Conservation (phyloP, 306 rosid species). For the Citrullus colocynthis region DNA sequence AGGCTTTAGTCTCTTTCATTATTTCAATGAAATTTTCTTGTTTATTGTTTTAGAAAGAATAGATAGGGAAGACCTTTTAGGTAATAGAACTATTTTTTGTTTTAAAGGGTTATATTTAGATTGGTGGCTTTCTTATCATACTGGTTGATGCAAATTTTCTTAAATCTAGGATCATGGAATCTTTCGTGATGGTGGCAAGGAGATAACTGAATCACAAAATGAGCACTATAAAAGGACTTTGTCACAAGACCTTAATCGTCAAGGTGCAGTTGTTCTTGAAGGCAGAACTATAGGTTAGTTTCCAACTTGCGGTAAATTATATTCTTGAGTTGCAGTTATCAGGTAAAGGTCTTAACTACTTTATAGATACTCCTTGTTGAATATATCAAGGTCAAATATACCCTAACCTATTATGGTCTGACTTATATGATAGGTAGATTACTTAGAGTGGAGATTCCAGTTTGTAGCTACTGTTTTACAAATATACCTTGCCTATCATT, state of each 20-base stretch:
- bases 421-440: not conserved
- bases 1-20: too few species aligned
- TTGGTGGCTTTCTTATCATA: not conserved
- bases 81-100: not conserved
- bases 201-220: constrained; percentile 41
- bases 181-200: constrained; percentile 92
- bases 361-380: not conserved
- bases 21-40: too few species aligned
- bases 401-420: not conserved
- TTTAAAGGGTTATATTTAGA: not conserved
- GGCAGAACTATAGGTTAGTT: constrained; percentile 71
- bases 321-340: not conserved
- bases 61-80: not conserved
- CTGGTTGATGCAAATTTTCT: not conserved
- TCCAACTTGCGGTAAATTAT: constrained; percentile 13
- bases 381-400: not conserved
- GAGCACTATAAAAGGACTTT: constrained; percentile 56
- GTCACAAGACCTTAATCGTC: constrained; percentile 94
- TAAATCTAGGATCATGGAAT: constrained; percentile 81
- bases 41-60: too few species aligned
- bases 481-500: not conserved
- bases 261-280: constrained; percentile 95
- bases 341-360: not conserved
- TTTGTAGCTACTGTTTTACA: not conserved
- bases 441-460: not conserved